phyloP scores from a whole-genome alignment of 2,329 filamentous ascomycete genomes.

The Cladosporium velox region DNA sequence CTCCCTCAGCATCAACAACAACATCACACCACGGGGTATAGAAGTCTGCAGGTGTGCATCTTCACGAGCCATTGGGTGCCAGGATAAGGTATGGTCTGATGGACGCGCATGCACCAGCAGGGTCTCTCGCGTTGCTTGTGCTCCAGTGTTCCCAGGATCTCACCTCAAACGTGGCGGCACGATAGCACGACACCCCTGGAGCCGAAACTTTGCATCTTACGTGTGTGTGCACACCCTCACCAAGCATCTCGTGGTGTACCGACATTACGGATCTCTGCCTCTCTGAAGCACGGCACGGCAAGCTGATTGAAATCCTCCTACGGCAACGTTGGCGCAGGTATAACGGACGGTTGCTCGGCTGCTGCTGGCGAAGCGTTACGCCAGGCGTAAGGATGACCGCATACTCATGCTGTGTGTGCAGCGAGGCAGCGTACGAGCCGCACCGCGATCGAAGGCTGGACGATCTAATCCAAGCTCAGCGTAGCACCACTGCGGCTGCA shows the following conservation, averaged over 20 bases:
- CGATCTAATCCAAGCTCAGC: background rate
- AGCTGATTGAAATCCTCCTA: slow-evolving; percentile 1
- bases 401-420: slow-evolving; percentile 1
- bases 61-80: slow-evolving; percentile 3
- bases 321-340: background rate
- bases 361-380: background rate
- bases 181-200: background rate
- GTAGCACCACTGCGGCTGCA: background rate
- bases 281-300: background rate
- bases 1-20: background rate
- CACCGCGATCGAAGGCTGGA: background rate
- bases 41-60: background rate
- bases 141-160: background rate
- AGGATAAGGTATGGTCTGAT: background rate
- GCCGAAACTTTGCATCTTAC: background rate
- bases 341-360: background rate
- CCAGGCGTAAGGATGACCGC: slow-evolving; percentile 6
- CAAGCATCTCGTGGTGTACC: background rate
- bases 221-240: background rate
- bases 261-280: background rate
- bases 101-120: background rate
- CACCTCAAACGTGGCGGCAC: background rate
- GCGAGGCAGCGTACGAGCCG: background rate
- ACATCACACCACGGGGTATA: background rate
- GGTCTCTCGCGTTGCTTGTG: background rate